phyloP scores from a whole-genome alignment of 129 eudicot genomes.

The Ambrosia trifida region DNA sequence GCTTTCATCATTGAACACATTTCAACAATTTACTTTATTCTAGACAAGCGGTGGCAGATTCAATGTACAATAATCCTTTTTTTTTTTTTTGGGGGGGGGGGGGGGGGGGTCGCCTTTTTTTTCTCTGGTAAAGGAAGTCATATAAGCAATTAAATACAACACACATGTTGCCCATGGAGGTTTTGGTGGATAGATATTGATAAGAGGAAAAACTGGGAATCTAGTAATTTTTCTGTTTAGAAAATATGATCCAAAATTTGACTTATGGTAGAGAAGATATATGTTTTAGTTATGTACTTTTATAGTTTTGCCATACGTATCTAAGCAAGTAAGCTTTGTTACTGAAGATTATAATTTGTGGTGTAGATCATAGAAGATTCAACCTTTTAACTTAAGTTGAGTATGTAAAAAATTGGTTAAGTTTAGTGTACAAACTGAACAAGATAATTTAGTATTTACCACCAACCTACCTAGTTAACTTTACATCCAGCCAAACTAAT shows the following conservation, averaged over 20 bases:
- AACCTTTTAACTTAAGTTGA: background rate
- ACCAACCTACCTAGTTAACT: background rate
- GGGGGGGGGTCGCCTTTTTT: background rate
- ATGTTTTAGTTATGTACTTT: slow-evolving; percentile 1
- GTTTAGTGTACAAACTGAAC: background rate
- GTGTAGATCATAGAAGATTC: slow-evolving; percentile 7
- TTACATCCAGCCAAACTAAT: background rate
- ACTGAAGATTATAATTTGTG: slow-evolving; percentile 6
- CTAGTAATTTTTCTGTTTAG: background rate
- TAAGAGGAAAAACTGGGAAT: slow-evolving; percentile 4
- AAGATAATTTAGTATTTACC: slow-evolving; percentile 3
- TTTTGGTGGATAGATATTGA: background rate
- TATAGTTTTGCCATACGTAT: background rate
- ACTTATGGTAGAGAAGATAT: slow-evolving; percentile 1
- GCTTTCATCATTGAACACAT: background rate
- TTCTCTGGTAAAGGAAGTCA: slow-evolving; percentile 8
- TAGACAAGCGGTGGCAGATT: background rate
- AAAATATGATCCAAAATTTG: slow-evolving; percentile 2
- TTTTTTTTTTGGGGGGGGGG: background rate
- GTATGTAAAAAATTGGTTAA: background rate
- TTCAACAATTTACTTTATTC: background rate
- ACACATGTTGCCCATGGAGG: background rate
- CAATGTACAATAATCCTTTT: background rate
- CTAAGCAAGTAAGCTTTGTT: slow-evolving; percentile 2
- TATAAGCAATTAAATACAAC: background rate